Conservation (phyloP, 352 stramenopile species). For the Globisporangium lucens region DNA sequence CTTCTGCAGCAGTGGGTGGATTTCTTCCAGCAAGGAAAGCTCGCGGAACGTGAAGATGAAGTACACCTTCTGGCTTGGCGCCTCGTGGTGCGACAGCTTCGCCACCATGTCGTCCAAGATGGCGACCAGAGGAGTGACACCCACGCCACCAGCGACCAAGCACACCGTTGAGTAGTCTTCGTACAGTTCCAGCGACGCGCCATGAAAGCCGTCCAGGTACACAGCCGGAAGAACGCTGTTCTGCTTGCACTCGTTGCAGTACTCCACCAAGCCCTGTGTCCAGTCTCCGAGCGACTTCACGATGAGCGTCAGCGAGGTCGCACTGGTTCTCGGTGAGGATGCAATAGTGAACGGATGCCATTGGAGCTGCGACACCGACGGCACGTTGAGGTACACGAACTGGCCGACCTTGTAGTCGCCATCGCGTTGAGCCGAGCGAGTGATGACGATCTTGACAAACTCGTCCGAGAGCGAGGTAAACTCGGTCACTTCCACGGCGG, state of each 20-base stretch:
- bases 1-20: conserved; percentile 25
- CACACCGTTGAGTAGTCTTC: conserved; percentile 24
- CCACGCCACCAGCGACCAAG: conserved; percentile 25
- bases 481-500: conserved; percentile 24
- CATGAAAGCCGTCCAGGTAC: conserved; percentile 33
- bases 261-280: conserved; percentile 14
- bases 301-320: conserved; percentile 21
- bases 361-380: conserved; percentile 33
- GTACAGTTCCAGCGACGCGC: conserved; percentile 21
- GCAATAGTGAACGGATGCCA: conserved; percentile 29
- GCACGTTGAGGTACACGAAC: conserved; percentile 28
- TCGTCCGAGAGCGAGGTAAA: conserved; percentile 17
- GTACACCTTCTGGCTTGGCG: conserved; percentile 18
- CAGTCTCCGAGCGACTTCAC: conserved; percentile 29
- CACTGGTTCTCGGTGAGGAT: conserved; percentile 20
- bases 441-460: conserved; percentile 25
- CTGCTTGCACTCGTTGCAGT: conserved; percentile 22
- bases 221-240: conserved; percentile 18
- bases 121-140: conserved; percentile 25
- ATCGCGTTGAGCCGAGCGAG: background rate
- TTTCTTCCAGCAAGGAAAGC: conserved; percentile 31
- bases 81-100: conserved; percentile 15
- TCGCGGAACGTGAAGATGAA: conserved; percentile 47
- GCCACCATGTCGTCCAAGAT: conserved; percentile 31
- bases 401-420: conserved; percentile 24